phyloP scores from a whole-genome alignment of 2,329 filamentous ascomycete species.

The Trichophyton simii region DNA sequence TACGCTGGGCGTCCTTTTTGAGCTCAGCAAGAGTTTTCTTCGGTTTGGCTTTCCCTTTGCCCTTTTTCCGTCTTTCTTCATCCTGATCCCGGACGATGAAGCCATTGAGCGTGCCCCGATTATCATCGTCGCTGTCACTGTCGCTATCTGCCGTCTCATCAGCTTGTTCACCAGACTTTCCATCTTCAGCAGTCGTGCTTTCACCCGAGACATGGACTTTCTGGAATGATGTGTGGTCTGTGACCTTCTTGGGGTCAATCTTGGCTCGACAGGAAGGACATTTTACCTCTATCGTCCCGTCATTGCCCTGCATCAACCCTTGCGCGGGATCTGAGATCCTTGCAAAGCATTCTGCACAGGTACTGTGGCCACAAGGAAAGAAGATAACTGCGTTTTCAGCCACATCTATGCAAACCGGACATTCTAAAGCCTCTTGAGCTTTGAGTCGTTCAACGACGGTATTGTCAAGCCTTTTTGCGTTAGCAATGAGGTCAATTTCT shows the following conservation, averaged over 20 bases:
- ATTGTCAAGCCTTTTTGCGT: conserved; percentile 48
- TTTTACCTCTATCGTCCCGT: conserved; percentile 40
- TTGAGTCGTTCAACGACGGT: conserved; percentile 57
- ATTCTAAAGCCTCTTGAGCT: conserved; percentile 53
- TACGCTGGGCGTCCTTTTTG: conserved; percentile 54
- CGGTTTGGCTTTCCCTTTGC: conserved; percentile 38
- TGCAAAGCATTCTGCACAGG: conserved; percentile 64
- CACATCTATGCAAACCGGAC: conserved; percentile 69
- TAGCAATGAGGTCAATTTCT: conserved; percentile 45
- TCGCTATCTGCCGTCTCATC: conserved; percentile 21
- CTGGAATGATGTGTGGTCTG: conserved; percentile 62
- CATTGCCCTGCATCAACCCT: conserved; percentile 48
- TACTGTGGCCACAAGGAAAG: conserved; percentile 70
- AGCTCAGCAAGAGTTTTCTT: conserved; percentile 50
- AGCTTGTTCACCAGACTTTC: conserved; percentile 22
- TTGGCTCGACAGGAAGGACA: conserved; percentile 65
- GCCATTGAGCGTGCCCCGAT: conserved; percentile 31
- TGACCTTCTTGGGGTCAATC: conserved; percentile 56
- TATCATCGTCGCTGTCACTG: conserved; percentile 33
- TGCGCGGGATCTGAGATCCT: conserved; percentile 52
- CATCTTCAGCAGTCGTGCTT: conserved; percentile 29
- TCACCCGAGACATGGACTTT: conserved; percentile 54
- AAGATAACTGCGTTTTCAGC: conserved; percentile 64
- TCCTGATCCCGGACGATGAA: conserved; percentile 42
- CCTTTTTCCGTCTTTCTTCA: conserved; percentile 18